Evolutionary conservation across 768 basidiomycete genomes (phyloP), one percentile per base, ranked within the genome.

Genomic region (Harrya chromipes): DNA sequence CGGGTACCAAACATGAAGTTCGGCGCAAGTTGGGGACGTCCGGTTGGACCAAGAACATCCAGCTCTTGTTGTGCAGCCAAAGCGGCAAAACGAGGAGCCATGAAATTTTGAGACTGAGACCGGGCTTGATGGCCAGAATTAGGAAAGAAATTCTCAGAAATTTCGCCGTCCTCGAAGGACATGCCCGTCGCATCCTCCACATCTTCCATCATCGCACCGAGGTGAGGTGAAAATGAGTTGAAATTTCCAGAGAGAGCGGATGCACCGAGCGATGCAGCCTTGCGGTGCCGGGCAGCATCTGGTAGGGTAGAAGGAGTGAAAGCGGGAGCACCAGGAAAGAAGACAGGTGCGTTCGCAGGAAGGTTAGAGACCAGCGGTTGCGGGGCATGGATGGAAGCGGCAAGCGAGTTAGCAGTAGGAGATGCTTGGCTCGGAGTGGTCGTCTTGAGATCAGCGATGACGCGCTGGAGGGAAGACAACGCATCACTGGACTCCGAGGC

Each of bases 401-500:
- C 55, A 31, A 71, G 63, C 4, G 69, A 64, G 43, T 71, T 75
- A 51, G 61, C 71, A 36, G 71, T 67, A 53, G 70, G 71, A 60
- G 70, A 68, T 0, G 49, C 36, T 58, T 69, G 79, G 61, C 73
- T 80, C 44, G 81, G 74, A 43, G 88, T 84, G 3, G 90, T 79
- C 16, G 87, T 85, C 77, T 93, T 95, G 55, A 97, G 76, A 68
- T 97, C 94, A 48, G 89, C 89, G 58, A 97, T 97, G 67, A 97
- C 87, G 49, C 90, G 83, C 64, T 97, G 93, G 46, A 97, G 81
- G 24, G 90, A 91, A 52, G 87, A 87, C 50, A 93, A 74, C 16
- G 87, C 90, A 65, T 87, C 86, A 63, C 87, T 90, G 19, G 81
- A 79, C 57, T 90, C 86, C 31, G 75, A 75, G 54, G 69, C 72